These are phyloP conservation scores for Metarhizium humberi DNA, from an alignment of 2,329 filamentous ascomycete genomes.

Conservation along the genomic window DNA sequence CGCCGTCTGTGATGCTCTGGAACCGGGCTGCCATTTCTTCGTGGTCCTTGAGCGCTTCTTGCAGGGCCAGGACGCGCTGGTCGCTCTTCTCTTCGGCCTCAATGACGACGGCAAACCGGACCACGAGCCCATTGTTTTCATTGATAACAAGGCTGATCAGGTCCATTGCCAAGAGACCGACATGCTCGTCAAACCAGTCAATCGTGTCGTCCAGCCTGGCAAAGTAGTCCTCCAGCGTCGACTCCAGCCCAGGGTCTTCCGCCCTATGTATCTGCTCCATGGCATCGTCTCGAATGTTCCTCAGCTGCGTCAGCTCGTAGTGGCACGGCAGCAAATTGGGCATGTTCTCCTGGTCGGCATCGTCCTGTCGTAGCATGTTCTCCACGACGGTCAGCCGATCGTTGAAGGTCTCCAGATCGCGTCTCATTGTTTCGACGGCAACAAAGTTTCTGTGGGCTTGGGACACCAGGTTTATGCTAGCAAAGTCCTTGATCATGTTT, in stretches of 20 bases:
- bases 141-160: conserved; percentile 78
- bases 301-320: conserved; percentile 81
- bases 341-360: conserved; percentile 79
- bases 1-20: conserved; percentile 89
- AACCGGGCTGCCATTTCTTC: conserved; percentile 89
- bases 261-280: conserved; percentile 88
- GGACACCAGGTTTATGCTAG: conserved; percentile 81
- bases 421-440: conserved; percentile 87
- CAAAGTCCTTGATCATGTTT: conserved; percentile 95
- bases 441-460: conserved; percentile 96
- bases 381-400: conserved; percentile 68
- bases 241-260: conserved; percentile 63
- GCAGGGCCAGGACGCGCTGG: conserved; percentile 78
- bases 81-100: conserved; percentile 97
- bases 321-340: conserved; percentile 83
- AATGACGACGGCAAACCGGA: conserved; percentile 83
- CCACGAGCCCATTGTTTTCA: conserved; percentile 82
- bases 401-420: conserved; percentile 80
- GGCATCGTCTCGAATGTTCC: conserved; percentile 91
- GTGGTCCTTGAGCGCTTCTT: conserved; percentile 92
- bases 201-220: conserved; percentile 76
- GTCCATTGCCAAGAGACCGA: conserved; percentile 81
- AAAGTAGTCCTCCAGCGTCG: conserved; percentile 86
- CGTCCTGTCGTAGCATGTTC: conserved; percentile 71
- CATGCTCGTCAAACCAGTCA: conserved; percentile 91